Evolutionary conservation across 768 basidiomycete species (phyloP).

Genomic region (Sarcomyxa edulis): DNA sequence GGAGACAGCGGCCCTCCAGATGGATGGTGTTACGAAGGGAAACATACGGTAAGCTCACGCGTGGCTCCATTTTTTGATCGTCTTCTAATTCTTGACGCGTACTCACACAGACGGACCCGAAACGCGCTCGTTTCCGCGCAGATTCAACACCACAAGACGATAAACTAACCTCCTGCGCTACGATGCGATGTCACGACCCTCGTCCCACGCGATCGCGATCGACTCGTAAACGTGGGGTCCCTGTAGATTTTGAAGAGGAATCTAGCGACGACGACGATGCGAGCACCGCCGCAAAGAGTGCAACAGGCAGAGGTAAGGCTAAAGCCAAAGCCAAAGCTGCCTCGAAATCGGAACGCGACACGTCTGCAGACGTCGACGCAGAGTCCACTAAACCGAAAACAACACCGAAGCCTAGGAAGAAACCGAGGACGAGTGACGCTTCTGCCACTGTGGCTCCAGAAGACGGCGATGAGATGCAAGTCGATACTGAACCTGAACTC

Average conservation of each 20-base stretch:
- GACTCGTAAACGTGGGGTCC: no score
- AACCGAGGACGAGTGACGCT: constrained; percentile 8
- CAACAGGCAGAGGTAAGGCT: no score
- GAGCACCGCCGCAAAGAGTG: no score
- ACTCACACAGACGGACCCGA: constrained; percentile 52
- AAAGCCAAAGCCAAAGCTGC: no score
- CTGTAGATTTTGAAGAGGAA: no score
- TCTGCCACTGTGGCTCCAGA: background rate
- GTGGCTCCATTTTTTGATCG: constrained; percentile 1
- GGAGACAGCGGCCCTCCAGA: constrained; percentile 82
- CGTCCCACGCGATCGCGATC: background rate
- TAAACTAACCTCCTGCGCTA: constrained; percentile 58
- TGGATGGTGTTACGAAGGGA: constrained; percentile 84
- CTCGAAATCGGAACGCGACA: no score
- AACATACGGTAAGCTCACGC: constrained; percentile 58
- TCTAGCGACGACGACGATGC: no score
- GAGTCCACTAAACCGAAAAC: no score
- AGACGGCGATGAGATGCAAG: constrained; percentile 1
- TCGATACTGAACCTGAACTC: constrained; percentile 5
- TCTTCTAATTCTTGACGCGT: constrained; percentile 5
- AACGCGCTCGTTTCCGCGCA: constrained; percentile 73
- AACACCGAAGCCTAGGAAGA: constrained; percentile 16
- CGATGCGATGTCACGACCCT: constrained; percentile 48
- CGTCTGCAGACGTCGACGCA: no score
- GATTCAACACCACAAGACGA: constrained; percentile 68